Base-by-base conservation (phyloP, 306 rosid species). In the Astragalus membranaceus region DNA sequence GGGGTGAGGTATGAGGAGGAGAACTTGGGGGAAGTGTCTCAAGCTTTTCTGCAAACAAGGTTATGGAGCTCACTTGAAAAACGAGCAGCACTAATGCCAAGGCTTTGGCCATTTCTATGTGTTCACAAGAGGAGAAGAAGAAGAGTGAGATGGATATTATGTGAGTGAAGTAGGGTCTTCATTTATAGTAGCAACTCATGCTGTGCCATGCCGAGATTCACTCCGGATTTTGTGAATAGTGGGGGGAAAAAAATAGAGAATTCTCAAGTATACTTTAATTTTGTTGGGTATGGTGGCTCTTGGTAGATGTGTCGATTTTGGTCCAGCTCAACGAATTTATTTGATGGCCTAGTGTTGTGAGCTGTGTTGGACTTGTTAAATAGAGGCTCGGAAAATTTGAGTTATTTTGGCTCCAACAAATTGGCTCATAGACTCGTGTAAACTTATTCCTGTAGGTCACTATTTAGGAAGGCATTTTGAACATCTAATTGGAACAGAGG, bases 121-220 rank as follows among this genome's bases (percentile, higher is more conserved):
- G 35, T 1, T 0, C n/a, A 7, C 0, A 11, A 53, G 16, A 7
- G 23, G 30, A 1, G 43, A 8, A 47, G 13, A 57, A 3, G 12
- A 3, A 53, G 23, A 5, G 35, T 57, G 66, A 46, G 32, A 15
- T 55, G 10, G 49, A 17, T n/a, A 6, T 7, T 32, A 6, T 10
- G 42, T 20, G 54, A 15, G 5, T 16, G 4, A 10, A 29, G 1
- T 8, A n/a, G 55, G 33, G 41, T 39, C 58, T 64, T 49, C 0
- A 20, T 79, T 85, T 88, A 80, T 83, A 86, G 83, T 83, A 86
- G 83, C 69, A 29, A 15, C 46, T 71, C 30, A 26, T 26, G 30
- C 30, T 3, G 3, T 26, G 30, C 30, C 36, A 23, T 39, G 77
- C 74, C 78, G 55, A 70, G 64, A 73, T 78, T 69, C 69, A 43